These are phyloP conservation scores for Zizania palustris DNA, from an alignment of 202 grass and related monocot species.

Conservation along the genomic window DNA sequence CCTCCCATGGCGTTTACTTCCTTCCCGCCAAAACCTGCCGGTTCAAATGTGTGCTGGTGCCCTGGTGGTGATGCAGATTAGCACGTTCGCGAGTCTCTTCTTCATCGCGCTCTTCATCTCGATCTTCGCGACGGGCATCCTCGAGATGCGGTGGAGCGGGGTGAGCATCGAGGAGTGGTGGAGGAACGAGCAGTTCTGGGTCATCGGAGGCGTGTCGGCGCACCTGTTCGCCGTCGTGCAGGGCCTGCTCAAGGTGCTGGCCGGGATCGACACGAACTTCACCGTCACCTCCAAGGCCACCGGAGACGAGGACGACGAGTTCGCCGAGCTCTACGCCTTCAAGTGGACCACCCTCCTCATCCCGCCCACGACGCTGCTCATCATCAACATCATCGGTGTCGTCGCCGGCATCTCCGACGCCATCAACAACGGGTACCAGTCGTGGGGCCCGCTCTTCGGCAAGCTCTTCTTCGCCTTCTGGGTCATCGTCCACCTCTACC, in stretches of 20 bases:
- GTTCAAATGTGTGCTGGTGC: neutral
- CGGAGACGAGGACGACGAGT: slow-evolving; percentile 67
- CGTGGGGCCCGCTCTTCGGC: slow-evolving; percentile 87
- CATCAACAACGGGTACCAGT: slow-evolving; percentile 90
- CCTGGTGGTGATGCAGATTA: slow-evolving; percentile 56
- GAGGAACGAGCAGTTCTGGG: slow-evolving; percentile 99
- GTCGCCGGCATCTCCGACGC: slow-evolving; percentile 90
- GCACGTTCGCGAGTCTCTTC: slow-evolving; percentile 93
- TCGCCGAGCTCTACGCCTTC: slow-evolving; percentile 82
- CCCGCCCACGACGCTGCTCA: slow-evolving; percentile 80
- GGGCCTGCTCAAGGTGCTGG: slow-evolving; percentile 89
- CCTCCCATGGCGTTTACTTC: neutral
- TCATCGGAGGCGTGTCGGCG: slow-evolving; percentile 87
- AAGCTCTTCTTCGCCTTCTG: slow-evolving; percentile 96
- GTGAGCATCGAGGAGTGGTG: slow-evolving; percentile 99
- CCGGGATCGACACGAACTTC: slow-evolving; percentile 90
- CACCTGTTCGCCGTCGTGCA: slow-evolving; percentile 92
- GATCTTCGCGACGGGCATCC: slow-evolving; percentile 93
- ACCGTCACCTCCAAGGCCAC: slow-evolving; percentile 94
- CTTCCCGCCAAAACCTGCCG: neutral
- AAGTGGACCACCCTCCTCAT: slow-evolving; percentile 98
- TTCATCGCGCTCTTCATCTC: slow-evolving; percentile 97
- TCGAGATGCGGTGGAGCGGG: slow-evolving; percentile 89
- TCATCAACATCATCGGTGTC: slow-evolving; percentile 95
- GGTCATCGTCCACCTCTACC: slow-evolving; percentile 98